Conservation (phyloP, 83 land plant species). For the Picea engelmannii region DNA sequence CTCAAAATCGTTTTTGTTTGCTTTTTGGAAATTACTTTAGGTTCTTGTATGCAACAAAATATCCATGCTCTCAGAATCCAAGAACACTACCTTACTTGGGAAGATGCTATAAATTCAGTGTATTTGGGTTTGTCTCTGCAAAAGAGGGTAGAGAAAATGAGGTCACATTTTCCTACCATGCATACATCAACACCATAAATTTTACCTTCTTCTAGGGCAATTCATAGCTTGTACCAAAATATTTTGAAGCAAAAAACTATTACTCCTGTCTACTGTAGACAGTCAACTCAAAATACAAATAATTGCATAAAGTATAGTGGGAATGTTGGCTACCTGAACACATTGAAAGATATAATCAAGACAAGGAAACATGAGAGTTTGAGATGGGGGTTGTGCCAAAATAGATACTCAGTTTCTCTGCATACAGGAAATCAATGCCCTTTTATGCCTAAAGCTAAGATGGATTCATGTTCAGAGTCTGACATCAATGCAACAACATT, state of each 20-base stretch:
- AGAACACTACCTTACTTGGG: too few species aligned
- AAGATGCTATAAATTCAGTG: too few species aligned
- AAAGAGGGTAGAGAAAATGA: too few species aligned
- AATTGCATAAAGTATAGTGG: neutral
- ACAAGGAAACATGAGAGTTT: neutral
- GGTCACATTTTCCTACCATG: too few species aligned
- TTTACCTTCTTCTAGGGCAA: too few species aligned
- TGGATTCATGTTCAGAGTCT: conserved; percentile 3
- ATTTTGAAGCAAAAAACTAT: neutral
- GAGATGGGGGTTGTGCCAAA: neutral
- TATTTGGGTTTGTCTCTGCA: too few species aligned
- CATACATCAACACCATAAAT: too few species aligned
- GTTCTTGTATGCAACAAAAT: too few species aligned
- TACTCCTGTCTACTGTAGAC: neutral
- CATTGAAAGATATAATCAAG: neutral
- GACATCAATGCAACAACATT: neutral
- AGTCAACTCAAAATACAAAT: neutral
- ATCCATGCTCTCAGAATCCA: too few species aligned
- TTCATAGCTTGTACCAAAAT: too few species aligned
- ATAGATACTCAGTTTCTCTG: neutral
- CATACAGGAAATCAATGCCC: neutral
- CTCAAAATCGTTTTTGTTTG: too few species aligned
- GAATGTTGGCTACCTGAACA: neutral
- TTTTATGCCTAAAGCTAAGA: neutral
- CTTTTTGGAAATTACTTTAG: too few species aligned